Evolutionary conservation across 257 asterid genomes (phyloP), one percentile per base, ranked within the genome.

Genomic region (Catharanthus roseus): DNA sequence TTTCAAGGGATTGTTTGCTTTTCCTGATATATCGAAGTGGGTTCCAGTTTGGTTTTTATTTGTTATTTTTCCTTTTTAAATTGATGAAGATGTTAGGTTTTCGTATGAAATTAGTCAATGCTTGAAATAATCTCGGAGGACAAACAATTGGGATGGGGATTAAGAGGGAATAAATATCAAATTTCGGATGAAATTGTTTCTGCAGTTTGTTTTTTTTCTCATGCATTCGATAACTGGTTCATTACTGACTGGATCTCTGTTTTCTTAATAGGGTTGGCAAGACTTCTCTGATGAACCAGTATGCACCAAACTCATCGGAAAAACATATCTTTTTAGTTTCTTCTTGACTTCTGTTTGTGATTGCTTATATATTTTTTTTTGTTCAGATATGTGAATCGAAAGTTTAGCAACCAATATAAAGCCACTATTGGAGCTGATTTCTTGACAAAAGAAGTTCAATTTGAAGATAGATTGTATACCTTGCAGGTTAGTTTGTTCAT

Each of bases 251-350:
- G 36, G 58, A 36, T 70, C 31, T 41, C 4, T 54, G 63, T 72
- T 29, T 29, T 67, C 9, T 75, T 70, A 49, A 68, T 58, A 83
- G 87, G 87, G 87, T 83, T 60, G 87, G 87, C 63, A 83, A 83
- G 80, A 83, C 87, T n/a, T 83, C 87, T 68, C 69, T 83, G 69
- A 83, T 80, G 87, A 83, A 83, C 74, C 87, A 83, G 85, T 83
- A 83, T 18, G 57, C 12, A 23, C 47, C 12, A 68, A 41, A 51
- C 55, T 68, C 42, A 21, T 67, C 65, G 31, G 60, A 0, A 31
- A n/a, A 69, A n/a, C 6, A 24, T 69, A 50, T 45, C 36, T 69
- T 44, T 61, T 36, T 56, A 45, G 41, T 38, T 38, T 58, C 21
- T 61, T 54, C 57, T 16, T 58, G 47, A 67, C 42, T 71, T 58